Base-by-base conservation (phyloP, 495 filamentous ascomycete genomes). In the Penicilliopsis zonata region DNA sequence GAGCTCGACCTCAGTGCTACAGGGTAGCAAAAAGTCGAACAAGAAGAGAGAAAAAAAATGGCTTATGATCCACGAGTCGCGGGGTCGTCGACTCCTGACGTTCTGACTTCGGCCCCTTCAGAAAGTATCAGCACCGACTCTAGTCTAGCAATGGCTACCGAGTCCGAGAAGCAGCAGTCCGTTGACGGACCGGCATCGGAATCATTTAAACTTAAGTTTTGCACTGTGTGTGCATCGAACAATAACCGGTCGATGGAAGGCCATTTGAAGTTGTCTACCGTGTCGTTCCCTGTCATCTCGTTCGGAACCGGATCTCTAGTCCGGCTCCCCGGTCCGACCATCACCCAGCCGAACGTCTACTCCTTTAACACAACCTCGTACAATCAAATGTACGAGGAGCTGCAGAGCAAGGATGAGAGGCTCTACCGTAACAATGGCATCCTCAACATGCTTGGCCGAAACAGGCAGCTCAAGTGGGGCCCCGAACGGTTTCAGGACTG, bases 401-500 rank as follows among this genome's bases (percentile, higher is more conserved):
- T 99, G 0, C 64, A 77, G 22, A 50, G 66, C 20, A 94, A 95
- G 43, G 92, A 99, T 48, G 78, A 78, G 33, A 72, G 83, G 0
- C 68, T 99, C 2, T 99, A 99, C 57, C 76, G 75, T 31, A 76
- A 78, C 13, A 99, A 99, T 51, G 92, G 92, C 17, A 69, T 96
- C 25, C 61, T 99, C 26, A 86, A 85, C 48, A 96, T 99, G 92
- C 69, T 99, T 13, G 85, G 83, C 37, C 76, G 92, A 36, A 99
- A 99, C 46, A 72, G 84, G 33, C 67, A 69, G 21, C 78, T 99
- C 46, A 99, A 99, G 63, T 87, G 77, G 73, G 83, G 82, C 3
- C 92, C 92, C 1, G 92, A 99, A 57, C 74, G 92, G 28, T 99
- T 93, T 83, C 92, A 99, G 53, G 87, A 99, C 53, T 99, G 92